Evolutionary conservation across 805 yeast genomes (phyloP).

Genomic region (Sungouiozyma intestinalis): DNA sequence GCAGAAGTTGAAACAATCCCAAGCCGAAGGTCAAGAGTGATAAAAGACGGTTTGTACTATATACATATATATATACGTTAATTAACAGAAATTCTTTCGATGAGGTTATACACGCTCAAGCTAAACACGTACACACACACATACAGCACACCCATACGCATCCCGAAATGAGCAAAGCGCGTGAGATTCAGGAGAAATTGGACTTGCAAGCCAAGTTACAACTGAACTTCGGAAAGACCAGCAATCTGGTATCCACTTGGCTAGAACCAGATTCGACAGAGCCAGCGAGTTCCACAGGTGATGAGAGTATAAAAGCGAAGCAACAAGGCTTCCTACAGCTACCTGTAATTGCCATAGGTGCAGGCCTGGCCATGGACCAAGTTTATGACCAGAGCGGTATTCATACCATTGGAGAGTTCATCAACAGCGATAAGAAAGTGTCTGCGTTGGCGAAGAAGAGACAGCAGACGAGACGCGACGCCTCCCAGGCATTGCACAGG

Average conservation of each 20-base stretch:
- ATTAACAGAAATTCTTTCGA: not conserved
- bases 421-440: conserved; percentile 26
- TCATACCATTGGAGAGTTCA: conserved; percentile 29
- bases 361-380: conserved; percentile 20
- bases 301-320: conserved; percentile 10
- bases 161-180: conserved; percentile 23
- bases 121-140: too few relatives aligned
- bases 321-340: conserved; percentile 20
- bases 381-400: conserved; percentile 15
- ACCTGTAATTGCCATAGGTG: conserved; percentile 27
- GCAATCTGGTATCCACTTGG: conserved; percentile 23
- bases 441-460: conserved; percentile 25
- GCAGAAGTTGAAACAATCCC: conserved; percentile 31
- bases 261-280: conserved; percentile 6
- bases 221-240: conserved; percentile 14
- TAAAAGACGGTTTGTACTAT: too few relatives aligned
- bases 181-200: conserved; percentile 27
- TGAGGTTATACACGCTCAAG: not conserved
- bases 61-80: too few relatives aligned
- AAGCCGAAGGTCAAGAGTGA: not conserved
- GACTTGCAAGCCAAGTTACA: conserved; percentile 26
- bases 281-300: conserved; percentile 1
- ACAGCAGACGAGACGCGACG: conserved; percentile 6
- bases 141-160: not conserved
- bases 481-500: conserved; percentile 13